Conservation (phyloP, 148 eudicot species). For the Rhododendron molle region DNA sequence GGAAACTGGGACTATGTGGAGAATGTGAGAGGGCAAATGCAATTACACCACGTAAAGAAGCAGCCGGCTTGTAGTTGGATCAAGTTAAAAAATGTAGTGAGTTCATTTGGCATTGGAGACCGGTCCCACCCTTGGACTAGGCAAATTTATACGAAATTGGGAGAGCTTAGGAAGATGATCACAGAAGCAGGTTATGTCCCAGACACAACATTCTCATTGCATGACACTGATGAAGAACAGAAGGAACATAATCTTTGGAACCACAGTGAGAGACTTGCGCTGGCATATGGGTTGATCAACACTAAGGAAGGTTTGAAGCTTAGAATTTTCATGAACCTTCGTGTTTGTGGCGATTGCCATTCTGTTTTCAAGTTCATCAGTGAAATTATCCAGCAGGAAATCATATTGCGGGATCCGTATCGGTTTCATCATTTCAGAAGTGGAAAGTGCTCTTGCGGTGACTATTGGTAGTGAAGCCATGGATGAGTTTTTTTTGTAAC, state of each 20-base stretch:
- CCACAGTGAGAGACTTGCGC: conserved; percentile 74
- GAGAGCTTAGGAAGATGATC: conserved; percentile 47
- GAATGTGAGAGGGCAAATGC: conserved; percentile 59
- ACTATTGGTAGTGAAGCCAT: conserved; percentile 50
- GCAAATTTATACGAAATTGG: conserved; percentile 33
- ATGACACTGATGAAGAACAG: conserved; percentile 79
- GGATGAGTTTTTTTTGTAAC: not conserved
- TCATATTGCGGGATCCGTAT: conserved; percentile 56
- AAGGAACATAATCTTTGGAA: conserved; percentile 62
- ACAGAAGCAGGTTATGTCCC: conserved; percentile 60
- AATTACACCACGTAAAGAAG: conserved; percentile 44
- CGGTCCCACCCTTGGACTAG: conserved; percentile 31
- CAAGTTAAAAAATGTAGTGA: conserved; percentile 42
- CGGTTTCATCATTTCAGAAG: conserved; percentile 59
- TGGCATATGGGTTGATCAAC: conserved; percentile 58
- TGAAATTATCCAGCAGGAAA: conserved; percentile 35
- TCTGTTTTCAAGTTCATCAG: conserved; percentile 60
- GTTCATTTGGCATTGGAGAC: conserved; percentile 57
- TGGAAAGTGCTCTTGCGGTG: conserved; percentile 72
- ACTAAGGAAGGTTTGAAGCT: conserved; percentile 42
- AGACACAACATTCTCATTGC: conserved; percentile 62
- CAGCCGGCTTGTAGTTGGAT: conserved; percentile 80
- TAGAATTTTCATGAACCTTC: conserved; percentile 68
- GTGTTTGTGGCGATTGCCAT: conserved; percentile 80
- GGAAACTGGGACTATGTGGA: conserved; percentile 70